phyloP scores from a whole-genome alignment of 805 yeast species.

The Schizosaccharomyces octosporus region DNA sequence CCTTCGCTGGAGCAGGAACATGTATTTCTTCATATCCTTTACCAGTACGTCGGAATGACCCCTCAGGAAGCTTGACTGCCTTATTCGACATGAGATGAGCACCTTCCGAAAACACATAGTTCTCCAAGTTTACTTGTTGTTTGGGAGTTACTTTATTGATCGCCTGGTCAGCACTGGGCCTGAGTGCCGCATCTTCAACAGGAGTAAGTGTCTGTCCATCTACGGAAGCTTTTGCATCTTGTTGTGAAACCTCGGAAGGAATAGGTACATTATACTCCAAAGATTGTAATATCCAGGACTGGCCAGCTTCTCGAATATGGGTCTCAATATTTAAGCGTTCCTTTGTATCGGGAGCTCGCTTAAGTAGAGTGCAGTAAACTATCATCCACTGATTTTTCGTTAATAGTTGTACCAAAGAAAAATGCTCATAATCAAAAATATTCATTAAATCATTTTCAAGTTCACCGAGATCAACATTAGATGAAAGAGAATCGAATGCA shows the following conservation, averaged over 20 bases:
- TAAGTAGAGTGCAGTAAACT: conserved; percentile 29
- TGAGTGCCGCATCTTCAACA: not conserved
- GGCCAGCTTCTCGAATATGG: conserved; percentile 23
- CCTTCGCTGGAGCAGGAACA: conserved; percentile 60
- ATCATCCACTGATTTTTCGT: conserved; percentile 27
- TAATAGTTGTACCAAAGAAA: conserved; percentile 24
- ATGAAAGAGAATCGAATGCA: not conserved
- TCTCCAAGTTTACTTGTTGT: conserved; percentile 35
- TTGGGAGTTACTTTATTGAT: conserved; percentile 2
- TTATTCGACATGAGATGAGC: conserved; percentile 39
- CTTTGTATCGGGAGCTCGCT: conserved; percentile 16
- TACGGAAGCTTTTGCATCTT: conserved; percentile 9
- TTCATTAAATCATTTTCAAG: conserved; percentile 32
- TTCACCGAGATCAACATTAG: conserved; percentile 17
- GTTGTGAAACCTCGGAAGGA: not conserved
- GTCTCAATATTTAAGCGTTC: conserved; percentile 17
- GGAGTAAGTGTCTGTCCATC: conserved; percentile 9
- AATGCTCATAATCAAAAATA: conserved; percentile 19
- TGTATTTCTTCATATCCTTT: conserved; percentile 67
- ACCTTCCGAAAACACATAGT: conserved; percentile 47
- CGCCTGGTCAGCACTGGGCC: not conserved
- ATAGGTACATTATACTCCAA: conserved; percentile 12
- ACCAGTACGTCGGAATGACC: conserved; percentile 53
- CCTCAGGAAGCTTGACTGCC: conserved; percentile 53
- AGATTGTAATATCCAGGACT: conserved; percentile 20